phyloP scores from a whole-genome alignment of 139 green algal species.

The Chlorella sp. region DNA sequence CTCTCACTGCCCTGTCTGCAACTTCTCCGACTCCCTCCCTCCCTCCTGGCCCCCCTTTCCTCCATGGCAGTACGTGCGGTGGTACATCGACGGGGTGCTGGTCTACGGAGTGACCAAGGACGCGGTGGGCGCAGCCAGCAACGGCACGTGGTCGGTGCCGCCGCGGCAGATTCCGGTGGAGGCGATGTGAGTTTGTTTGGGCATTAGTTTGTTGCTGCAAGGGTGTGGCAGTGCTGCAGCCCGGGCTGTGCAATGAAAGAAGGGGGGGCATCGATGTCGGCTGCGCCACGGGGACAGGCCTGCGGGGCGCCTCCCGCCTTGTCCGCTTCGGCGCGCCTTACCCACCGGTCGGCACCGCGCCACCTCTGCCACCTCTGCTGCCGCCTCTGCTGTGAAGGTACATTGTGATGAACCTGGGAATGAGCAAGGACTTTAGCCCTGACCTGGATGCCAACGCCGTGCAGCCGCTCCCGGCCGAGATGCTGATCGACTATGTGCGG shows the following conservation, averaged over 20 bases:
- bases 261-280: neutral
- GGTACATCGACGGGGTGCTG: slow-evolving; percentile 45
- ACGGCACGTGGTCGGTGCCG: neutral
- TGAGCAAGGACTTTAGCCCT: slow-evolving; percentile 37
- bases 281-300: neutral
- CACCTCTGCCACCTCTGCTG: slow-evolving; percentile 22
- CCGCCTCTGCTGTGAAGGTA: slow-evolving; percentile 56
- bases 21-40: neutral
- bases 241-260: neutral
- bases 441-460: slow-evolving; percentile 14
- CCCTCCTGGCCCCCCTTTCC: neutral
- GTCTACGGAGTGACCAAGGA: slow-evolving; percentile 37
- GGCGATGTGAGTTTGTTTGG: neutral
- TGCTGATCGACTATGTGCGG: slow-evolving; percentile 41
- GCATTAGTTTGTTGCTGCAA: neutral
- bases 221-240: neutral
- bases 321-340: neutral
- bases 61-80: slow-evolving; percentile 32
- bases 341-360: neutral
- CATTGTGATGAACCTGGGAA: slow-evolving; percentile 61
- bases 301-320: neutral
- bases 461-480: slow-evolving; percentile 15
- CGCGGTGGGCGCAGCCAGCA: slow-evolving; percentile 24
- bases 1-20: neutral
- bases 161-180: neutral